Evolutionary conservation across 257 asterid species (phyloP), one percentile per base, ranked within the genome.

Genomic region (Nicotiana paniculata): DNA sequence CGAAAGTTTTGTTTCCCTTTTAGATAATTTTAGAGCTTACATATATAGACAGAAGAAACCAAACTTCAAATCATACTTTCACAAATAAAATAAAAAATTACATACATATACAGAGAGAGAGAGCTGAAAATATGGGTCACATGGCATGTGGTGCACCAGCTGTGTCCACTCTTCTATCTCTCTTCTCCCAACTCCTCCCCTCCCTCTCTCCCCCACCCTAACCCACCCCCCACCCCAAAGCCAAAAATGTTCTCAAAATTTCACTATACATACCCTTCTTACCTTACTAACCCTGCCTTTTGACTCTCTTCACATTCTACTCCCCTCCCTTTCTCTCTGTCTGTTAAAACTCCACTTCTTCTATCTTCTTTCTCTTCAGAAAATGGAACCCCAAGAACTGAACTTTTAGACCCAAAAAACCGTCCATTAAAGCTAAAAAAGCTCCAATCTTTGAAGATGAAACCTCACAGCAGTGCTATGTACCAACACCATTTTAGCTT

Each of bases 91-190:
- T 12, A 84, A 59, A 86, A 70, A 82, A 62, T 58, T 33, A 70
- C 55, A 30, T 35, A 24, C 37, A 67, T 7, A 78, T 58, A 32
- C 46, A 28, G 35, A 37, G 37, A n/a, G 70, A 77, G 65, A 58
- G 77, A 32, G 30, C 77, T 58, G 67, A 75, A 85, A 81, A 84
- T 81, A 75, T 79, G 93, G 91, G 93, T 90, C 93, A 93, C 94
- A 90, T 88, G 95, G 90, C 97, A 93, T 95, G 97, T 95, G 97
- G 90, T 74, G 80, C 84, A 85, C 82, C 98, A 92, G 95, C 96
- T 91, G 93, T 89, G 89, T 86, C 86, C 89, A 81, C 92, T 81
- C 83, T 86, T 82, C 81, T 64, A 35, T 66, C 77, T 68, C 81
- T 67, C 84, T 26, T 18, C 55, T 68, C 32, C 55, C 77, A 67